Percentiles rank a stretch among this genome's conserved stretches.
phyloP scores from a whole-genome alignment of 805 yeast genomes.

The Wickerhamiella vanderwaltii region DNA sequence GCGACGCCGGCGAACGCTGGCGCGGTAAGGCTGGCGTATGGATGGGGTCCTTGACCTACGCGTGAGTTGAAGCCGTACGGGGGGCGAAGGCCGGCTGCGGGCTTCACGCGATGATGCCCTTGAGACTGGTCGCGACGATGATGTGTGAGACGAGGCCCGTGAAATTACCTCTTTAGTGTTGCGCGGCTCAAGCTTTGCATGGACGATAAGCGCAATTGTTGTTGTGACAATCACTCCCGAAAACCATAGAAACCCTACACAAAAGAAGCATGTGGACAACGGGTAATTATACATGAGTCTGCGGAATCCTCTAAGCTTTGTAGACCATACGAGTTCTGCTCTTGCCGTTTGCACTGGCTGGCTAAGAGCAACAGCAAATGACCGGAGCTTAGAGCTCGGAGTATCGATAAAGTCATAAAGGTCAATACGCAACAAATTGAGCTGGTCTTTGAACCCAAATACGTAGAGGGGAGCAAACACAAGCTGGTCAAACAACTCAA shows the following conservation, averaged over 20 bases:
- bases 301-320: slow-evolving; percentile 14
- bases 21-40: too few relatives aligned
- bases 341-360: slow-evolving; percentile 3
- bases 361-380: not conserved
- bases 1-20: too few relatives aligned
- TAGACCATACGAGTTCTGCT: slow-evolving; percentile 10
- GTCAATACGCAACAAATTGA: slow-evolving; percentile 18
- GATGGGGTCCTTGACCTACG: too few relatives aligned
- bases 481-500: slow-evolving; percentile 23
- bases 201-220: not conserved
- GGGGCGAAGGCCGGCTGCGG: too few relatives aligned
- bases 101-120: too few relatives aligned
- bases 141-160: not conserved
- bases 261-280: slow-evolving; percentile 12
- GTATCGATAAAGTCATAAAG: slow-evolving; percentile 16
- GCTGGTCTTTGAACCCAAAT: slow-evolving; percentile 22
- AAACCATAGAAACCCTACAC: slow-evolving; percentile 13
- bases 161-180: not conserved
- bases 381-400: not conserved
- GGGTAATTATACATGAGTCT: slow-evolving; percentile 15
- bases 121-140: not conserved
- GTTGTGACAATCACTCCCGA: slow-evolving; percentile 16
- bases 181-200: not conserved
- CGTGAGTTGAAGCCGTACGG: too few relatives aligned
- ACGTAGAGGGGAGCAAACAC: slow-evolving; percentile 24